A percentile compares a stretch with the other conserved stretches of the same genome.
phyloP scores from a whole-genome alignment of 2,329 filamentous ascomycete genomes.

The Ceratocystiopsis brevicomis region DNA sequence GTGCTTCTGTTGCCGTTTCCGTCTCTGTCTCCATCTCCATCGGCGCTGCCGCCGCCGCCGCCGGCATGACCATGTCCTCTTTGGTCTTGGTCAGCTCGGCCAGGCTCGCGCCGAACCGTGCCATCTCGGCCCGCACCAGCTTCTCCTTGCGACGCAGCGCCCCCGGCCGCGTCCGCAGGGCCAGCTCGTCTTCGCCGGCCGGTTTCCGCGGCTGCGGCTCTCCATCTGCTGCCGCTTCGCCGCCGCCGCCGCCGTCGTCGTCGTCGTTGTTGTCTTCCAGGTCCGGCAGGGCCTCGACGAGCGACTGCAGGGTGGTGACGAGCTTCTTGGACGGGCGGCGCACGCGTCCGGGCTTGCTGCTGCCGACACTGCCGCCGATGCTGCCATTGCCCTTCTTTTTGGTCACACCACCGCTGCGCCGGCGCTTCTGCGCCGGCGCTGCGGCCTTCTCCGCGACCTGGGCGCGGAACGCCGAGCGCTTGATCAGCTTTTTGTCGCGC shows the following conservation, averaged over 20 bases:
- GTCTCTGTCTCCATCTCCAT: slow-evolving; percentile 5
- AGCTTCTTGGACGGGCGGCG: slow-evolving; percentile 61
- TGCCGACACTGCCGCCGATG: slow-evolving; percentile 15
- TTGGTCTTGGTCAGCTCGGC: slow-evolving; percentile 41
- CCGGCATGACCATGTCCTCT: slow-evolving; percentile 6
- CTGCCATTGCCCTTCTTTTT: background rate
- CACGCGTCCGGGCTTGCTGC: slow-evolving; percentile 33
- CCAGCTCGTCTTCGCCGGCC: background rate
- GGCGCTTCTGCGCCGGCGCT: background rate
- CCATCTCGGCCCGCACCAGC: slow-evolving; percentile 61
- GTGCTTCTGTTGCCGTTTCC: slow-evolving; percentile 6
- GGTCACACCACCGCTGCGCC: too few species aligned
- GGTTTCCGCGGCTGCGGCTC: too few species aligned
- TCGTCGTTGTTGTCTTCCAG: slow-evolving; percentile 14
- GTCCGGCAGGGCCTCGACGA: slow-evolving; percentile 66
- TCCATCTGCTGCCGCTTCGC: slow-evolving; percentile 8
- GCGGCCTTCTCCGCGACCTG: slow-evolving; percentile 50
- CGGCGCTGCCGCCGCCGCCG: background rate
- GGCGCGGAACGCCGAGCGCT: slow-evolving; percentile 61
- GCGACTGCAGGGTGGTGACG: slow-evolving; percentile 50
- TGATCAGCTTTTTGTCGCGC: slow-evolving; percentile 65
- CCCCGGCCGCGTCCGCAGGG: slow-evolving; percentile 51
- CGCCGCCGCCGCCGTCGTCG: slow-evolving; percentile 12
- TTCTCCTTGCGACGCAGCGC: slow-evolving; percentile 69
- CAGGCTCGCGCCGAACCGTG: slow-evolving; percentile 69